Base-by-base conservation (phyloP, 1,284 basidiomycete genomes). In the Malassezia slooffiae region DNA sequence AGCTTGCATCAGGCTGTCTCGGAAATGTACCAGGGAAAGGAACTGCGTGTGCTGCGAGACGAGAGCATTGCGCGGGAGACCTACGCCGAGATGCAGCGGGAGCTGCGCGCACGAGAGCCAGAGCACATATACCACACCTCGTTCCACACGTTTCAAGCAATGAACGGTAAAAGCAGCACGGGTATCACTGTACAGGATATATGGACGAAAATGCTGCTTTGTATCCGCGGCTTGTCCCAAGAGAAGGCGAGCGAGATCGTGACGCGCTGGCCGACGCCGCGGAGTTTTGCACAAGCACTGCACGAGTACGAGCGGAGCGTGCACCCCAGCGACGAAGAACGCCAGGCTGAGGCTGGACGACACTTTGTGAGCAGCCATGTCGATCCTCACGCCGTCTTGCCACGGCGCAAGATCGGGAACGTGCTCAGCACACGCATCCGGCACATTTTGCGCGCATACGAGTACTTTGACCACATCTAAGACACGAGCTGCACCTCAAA, bases 121-220 rank as follows among this genome's bases (percentile, higher is more conserved):
- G 41, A 48, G 7, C 57, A 45, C 8, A 50, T 52, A 1, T 74
- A 72, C 49, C 62, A 74, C 28, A 75, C 73, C 5, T 70, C 72
- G 8, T 77, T 73, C 47, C 57, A 70, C 8, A 67, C 70, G 1
- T 77, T 73, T 50, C 72, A 74, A 46, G 61, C 62, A 16, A 67
- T 78, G 34, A 77, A 77, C 58, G 66, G 71, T 39, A 75, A 77
- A 49, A 19, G 23, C 29, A 71, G 72, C 9, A 71, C 69, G 0
- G 70, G 68, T 8, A 49, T 70, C 27, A 76, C 75, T 0, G 50
- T 75, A 4, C 56, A 62, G n/a, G 71, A 75, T 24, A 66, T 71
- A 24, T 76, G 74, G 55, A 74, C 71, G 5, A 70, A 72, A 33
- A 77, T 77, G 76, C 61, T 77, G 26, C 57, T 75, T 22, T 73